Evolutionary conservation across 495 filamentous ascomycete genomes (phyloP), one percentile per base, ranked within the genome.

Genomic region (Pseudevernia furfuracea): DNA sequence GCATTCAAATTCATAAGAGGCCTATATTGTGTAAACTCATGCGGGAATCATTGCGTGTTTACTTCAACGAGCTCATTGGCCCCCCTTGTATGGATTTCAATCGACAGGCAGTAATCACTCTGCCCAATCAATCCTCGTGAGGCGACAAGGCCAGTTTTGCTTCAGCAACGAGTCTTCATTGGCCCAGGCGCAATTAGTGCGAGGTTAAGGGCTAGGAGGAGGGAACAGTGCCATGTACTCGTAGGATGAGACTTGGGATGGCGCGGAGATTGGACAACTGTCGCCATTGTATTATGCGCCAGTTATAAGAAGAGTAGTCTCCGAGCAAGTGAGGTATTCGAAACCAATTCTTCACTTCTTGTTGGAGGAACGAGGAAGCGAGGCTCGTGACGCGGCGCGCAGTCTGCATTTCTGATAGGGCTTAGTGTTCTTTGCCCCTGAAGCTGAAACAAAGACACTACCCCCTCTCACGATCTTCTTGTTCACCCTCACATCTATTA

Each of bases 361-460:
- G 38, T 41, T 41, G 38, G 38, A 41, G 10, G 10, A 15, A 41
- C 14, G 14, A 41, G 4, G 14, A 23, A 1, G 5, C 1, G 14
- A 23, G 4, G 5, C 1, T 23, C 8, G 43, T 49, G 23, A 28
- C 46, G 46, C 23, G 46, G 23, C 43, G 43, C 46, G 23, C 46
- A 23, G 46, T 43, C 17, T 56, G 57, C 57, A 59, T 41, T 59
- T 59, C 37, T 41, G 36, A 43, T 32, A 38, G 15, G 37, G 39
- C 30, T 32, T 55, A 55, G 52, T 17, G 52, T 55, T 34, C 28
- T 23, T 34, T 2, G 17, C 25, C 58, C 58, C 39, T 56, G 39
- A 61, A 32, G 39, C 46, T 55, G 23, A 38, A 43, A 49, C 53
- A 53, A 43, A 37, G 37, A 58, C 23, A 36, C 19, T 46, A 25